Percentiles rank a stretch among this genome's conserved stretches.
Conservation (phyloP, 495 filamentous ascomycete species). For the Podospora pseudoanserina region DNA sequence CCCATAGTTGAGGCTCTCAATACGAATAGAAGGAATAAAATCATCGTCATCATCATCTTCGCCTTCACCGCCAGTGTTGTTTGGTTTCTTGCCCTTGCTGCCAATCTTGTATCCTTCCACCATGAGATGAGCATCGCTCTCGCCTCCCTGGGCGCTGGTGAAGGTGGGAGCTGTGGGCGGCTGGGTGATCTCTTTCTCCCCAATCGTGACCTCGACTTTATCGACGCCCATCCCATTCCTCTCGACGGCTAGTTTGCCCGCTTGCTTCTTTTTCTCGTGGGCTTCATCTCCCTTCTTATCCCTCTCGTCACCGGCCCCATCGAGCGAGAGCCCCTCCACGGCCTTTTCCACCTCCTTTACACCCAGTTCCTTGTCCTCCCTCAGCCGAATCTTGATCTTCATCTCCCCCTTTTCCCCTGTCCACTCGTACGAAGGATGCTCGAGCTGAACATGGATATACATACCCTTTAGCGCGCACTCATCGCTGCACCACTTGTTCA, state of each 20-base stretch:
- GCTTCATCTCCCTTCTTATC: neutral
- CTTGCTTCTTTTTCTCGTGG: constrained; percentile 27
- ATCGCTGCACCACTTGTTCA: constrained; percentile 87
- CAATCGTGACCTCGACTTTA: constrained; percentile 41
- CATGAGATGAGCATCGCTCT: constrained; percentile 37
- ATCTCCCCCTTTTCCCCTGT: constrained; percentile 18
- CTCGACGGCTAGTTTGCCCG: constrained; percentile 49
- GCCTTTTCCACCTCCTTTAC: neutral
- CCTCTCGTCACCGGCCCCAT: neutral
- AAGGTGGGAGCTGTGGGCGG: constrained; percentile 34
- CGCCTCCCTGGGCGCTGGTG: constrained; percentile 6
- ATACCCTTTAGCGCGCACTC: constrained; percentile 73
- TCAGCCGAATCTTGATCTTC: constrained; percentile 40
- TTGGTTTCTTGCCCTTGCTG: constrained; percentile 20
- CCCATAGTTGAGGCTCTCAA: constrained; percentile 14
- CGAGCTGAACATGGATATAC: constrained; percentile 82
- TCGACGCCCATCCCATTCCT: constrained; percentile 36
- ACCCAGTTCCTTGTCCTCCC: constrained; percentile 24
- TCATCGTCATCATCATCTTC: constrained; percentile 21
- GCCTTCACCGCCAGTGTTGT: constrained; percentile 2
- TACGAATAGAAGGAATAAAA: constrained; percentile 21
- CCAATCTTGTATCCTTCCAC: constrained; percentile 48
- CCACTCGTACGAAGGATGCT: constrained; percentile 28
- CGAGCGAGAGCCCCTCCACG: neutral
- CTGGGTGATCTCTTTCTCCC: constrained; percentile 41